Percentiles rank a stretch among this genome's conserved stretches.
phyloP scores from a whole-genome alignment of 163 green algal species.

The Volvox carteri region DNA sequence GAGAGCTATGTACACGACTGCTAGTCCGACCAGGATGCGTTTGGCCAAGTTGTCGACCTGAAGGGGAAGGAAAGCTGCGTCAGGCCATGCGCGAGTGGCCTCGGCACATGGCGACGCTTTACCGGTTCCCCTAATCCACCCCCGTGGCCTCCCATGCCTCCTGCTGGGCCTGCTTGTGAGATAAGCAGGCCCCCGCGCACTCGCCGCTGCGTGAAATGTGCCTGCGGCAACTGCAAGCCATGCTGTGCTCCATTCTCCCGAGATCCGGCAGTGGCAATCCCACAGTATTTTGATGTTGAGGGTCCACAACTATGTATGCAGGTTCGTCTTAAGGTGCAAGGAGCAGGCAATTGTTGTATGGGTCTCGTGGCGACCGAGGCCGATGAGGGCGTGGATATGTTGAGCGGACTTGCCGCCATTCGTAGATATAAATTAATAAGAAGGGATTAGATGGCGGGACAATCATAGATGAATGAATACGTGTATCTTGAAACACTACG shows the following conservation, averaged over 20 bases:
- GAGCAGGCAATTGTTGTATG: background rate
- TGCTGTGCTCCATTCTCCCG: background rate
- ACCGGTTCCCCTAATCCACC: constrained; percentile 64
- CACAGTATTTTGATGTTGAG: constrained; percentile 51
- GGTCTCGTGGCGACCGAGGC: background rate
- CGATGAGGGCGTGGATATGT: background rate
- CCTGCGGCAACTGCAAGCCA: background rate
- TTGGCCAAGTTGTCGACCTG: constrained; percentile 74
- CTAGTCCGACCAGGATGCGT: constrained; percentile 74
- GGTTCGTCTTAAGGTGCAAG: background rate
- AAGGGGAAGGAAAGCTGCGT: background rate
- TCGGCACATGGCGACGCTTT: constrained; percentile 18
- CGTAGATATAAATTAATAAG: background rate
- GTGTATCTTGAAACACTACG: too few species aligned
- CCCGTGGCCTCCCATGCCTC: constrained; percentile 58
- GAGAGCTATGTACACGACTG: constrained; percentile 78
- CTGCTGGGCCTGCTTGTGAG: constrained; percentile 57
- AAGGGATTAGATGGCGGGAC: too few species aligned
- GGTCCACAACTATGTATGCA: constrained; percentile 32
- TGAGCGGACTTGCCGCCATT: background rate
- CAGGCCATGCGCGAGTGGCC: constrained; percentile 25
- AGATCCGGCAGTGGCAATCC: background rate
- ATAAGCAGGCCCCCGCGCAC: constrained; percentile 32
- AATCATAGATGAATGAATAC: too few species aligned
- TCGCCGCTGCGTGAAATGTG: background rate